Base-by-base conservation (phyloP, 2,329 filamentous ascomycete species). In the Aspergillus ustus region DNA sequence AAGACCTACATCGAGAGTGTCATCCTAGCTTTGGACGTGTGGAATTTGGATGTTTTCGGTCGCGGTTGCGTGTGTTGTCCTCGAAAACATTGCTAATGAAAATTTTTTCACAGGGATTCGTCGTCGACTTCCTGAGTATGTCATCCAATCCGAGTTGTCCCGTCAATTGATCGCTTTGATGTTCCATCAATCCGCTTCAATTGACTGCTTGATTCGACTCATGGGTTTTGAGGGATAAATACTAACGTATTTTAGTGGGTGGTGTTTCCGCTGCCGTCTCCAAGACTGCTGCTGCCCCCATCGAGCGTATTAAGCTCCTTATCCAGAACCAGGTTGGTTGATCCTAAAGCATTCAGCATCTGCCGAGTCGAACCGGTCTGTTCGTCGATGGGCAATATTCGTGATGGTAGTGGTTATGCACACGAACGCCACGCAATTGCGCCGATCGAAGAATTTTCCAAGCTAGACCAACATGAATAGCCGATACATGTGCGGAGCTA, bases 301-400 rank as follows among this genome's bases (percentile, higher is more conserved):
- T 99, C 77, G 95, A 99, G 93, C 95, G 95, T 93, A 91, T 99
- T 86, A 99, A 99, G 93, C 95, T 99, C 81, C 92, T 99, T 80
- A 96, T 99, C 87, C 95, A 99, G 89, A 99, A 99, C 88, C 95
- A 99, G 91, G 93, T 97, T 89, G 73, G 92, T 86, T 59, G 63
- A 28, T 49, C 63, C 54, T 45, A 15, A 40, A 52, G 44, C 9
- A 45, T 15, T 25, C 19, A 19, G 8, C 13, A 28, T 13, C 9
- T 34, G 19, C 3, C 48, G 37, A 58, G 40, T 51, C 22, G 40
- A 45, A 25, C 25, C 50, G 19, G 46, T 29, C n/a, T 22, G 57
- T 51, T 56, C 60, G 28, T 40, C 50, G 8, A 19, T 34, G 17
- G 48, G 20, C 37, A 19, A 54, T 7, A 45, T 28, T 43, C 8